These are phyloP conservation scores for Leccinum glutinopallens DNA, from an alignment of 1,284 basidiomycete genomes.

Conservation along the genomic window DNA sequence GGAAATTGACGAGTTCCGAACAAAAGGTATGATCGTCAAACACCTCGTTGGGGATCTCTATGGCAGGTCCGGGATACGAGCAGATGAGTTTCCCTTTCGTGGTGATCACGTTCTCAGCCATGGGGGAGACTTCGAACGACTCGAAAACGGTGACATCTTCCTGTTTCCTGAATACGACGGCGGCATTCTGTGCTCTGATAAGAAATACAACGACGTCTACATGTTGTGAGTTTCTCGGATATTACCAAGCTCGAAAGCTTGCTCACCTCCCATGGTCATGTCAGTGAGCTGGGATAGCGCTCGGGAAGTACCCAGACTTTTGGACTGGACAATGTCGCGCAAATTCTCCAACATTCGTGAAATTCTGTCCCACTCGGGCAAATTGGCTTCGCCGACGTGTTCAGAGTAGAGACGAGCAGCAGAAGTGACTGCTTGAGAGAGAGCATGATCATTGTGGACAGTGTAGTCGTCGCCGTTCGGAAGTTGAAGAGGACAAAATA, in stretches of 20 bases:
- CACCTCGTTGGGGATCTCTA: neutral
- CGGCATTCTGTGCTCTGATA: neutral
- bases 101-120: neutral
- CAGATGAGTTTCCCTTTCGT: constrained; percentile 2
- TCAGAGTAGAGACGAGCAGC: neutral
- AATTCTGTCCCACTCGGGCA: neutral
- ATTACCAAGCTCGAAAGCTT: neutral
- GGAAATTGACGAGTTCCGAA: neutral
- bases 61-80: constrained; percentile 1
- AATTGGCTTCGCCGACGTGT: neutral
- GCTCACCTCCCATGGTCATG: neutral
- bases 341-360: neutral
- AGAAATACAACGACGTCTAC: neutral
- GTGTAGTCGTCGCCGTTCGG: neutral
- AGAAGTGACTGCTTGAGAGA: neutral
- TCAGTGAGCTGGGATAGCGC: neutral
- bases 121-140: constrained; percentile 1
- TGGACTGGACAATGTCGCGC: too few species aligned
- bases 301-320: neutral
- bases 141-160: neutral
- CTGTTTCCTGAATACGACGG: neutral
- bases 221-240: neutral
- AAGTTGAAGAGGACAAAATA: constrained; percentile 1
- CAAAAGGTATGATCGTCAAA: neutral
- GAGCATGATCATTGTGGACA: neutral